Conservation (phyloP, 176 grass and related monocot genomes). For the Aechmea fasciata region DNA sequence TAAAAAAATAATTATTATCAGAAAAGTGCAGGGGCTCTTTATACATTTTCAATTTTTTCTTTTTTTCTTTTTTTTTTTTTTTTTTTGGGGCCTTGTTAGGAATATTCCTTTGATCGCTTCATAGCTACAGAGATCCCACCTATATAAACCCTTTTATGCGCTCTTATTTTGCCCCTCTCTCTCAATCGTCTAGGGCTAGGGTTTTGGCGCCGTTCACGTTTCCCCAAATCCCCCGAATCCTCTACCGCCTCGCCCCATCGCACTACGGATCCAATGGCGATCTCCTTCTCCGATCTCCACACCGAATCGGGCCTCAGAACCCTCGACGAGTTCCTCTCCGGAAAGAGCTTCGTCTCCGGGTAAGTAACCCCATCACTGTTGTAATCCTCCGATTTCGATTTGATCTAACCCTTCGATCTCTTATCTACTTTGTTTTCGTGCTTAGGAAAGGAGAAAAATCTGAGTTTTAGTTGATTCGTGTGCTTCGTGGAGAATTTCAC, state of each 20-base stretch:
- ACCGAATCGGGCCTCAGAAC: constrained; percentile 50
- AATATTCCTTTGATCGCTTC: too few species aligned
- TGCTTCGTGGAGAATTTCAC: neutral
- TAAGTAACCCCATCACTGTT: constrained; percentile 14
- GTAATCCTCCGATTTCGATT: neutral
- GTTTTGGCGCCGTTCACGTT: neutral
- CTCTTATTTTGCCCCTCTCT: neutral
- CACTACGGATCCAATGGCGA: constrained; percentile 45
- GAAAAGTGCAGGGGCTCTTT: too few species aligned
- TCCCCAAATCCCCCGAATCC: neutral
- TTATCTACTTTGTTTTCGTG: neutral
- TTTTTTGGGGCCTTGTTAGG: too few species aligned
- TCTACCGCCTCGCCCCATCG: neutral
- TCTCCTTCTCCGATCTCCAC: constrained; percentile 69
- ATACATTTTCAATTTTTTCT: too few species aligned
- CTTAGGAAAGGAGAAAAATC: neutral
- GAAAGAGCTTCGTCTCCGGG: constrained; percentile 77
- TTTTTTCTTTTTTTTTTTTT: too few species aligned
- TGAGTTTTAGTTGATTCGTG: constrained; percentile 9
- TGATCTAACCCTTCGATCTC: neutral
- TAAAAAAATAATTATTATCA: too few species aligned
- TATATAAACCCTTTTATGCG: too few species aligned
- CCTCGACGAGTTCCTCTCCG: constrained; percentile 57
- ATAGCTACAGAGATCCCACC: too few species aligned
- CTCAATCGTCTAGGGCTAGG: neutral